Base-by-base conservation (phyloP, 805 yeast species). In the Hanseniaspora nectarophila region DNA sequence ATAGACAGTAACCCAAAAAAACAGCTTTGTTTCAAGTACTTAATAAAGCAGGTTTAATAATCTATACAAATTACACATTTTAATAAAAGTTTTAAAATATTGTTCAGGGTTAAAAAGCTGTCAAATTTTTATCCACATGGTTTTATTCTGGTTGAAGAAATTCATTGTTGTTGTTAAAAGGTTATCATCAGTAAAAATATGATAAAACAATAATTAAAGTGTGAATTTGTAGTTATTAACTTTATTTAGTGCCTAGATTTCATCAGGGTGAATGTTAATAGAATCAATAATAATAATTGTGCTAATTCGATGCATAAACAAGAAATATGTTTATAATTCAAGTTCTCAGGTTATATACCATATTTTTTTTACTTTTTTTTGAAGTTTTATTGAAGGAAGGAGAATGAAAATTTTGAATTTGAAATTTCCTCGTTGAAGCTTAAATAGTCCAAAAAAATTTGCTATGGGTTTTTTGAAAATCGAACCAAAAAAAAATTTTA, bases 81-180 rank as follows among this genome's bases (percentile, higher is more conserved):
- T n/a, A 18, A 35, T 23, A 5, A 28, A 3, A 16, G 26, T 23
- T 33, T 21, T 24, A 16, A 15, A 13, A 20, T 38, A 40, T 40
- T 24, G 18, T 16, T 52, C 54, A 52, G 54, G 51, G 54, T 52
- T 52, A 52, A 52, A 52, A 52, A 52, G 54, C 54, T 52, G 54
- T 52, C 54, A 52, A 52, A 51, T 39, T 52, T 51, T 38, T 52
- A 45, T 45, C 51, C 45, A 39, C 51, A 45, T 42, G 24, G 32
- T 43, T 37, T 51, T 43, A 32, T 32, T 52, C 48, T 45, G 48
- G 54, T 45, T 46, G 54, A 52, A 52, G 54, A 52, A 52, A 52
- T 52, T 52, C 54, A 42, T 43, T 43, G 54, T 52, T 52, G 54
- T 52, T 52, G 44, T 51, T 31, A 34, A 44, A 40, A n/a, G 45